These are phyloP conservation scores for Ophiostoma ulmi DNA, from an alignment of 2,329 filamentous ascomycete genomes.

Conservation along the genomic window DNA sequence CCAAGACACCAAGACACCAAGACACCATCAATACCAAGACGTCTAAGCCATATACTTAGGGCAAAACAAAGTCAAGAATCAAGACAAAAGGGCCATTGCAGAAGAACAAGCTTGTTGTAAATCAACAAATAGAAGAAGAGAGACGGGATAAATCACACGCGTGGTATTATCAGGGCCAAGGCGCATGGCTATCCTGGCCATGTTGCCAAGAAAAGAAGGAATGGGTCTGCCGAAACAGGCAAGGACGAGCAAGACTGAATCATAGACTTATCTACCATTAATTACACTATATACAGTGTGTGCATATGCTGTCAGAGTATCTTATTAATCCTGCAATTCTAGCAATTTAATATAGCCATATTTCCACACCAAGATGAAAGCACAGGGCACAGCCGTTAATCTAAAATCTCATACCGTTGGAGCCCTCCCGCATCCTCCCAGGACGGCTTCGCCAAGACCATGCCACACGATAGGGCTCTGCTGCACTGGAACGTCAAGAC, in stretches of 20 bases:
- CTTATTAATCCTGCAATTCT: not conserved
- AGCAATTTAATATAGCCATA: not conserved
- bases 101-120: not conserved
- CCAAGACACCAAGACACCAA: conserved; percentile 1
- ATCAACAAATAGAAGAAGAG: conserved; percentile 3
- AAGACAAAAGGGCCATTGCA: not conserved
- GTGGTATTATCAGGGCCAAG: not conserved
- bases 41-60: not conserved
- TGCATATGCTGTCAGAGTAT: not conserved
- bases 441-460: conserved; percentile 16
- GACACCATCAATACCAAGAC: conserved; percentile 1
- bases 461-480: conserved; percentile 17
- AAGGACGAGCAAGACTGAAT: not conserved
- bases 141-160: not conserved
- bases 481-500: conserved; percentile 20
- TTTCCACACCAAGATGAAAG: not conserved
- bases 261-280: not conserved
- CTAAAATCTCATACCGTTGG: conserved; percentile 9
- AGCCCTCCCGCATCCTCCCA: conserved; percentile 18
- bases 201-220: conserved; percentile 20
- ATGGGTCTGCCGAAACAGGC: not conserved
- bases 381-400: conserved; percentile 8
- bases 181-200: conserved; percentile 13
- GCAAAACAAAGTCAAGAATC: not conserved
- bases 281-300: not conserved